phyloP scores from a whole-genome alignment of 73 alveolate genomes.

The Symbiodinium pilosum region DNA sequence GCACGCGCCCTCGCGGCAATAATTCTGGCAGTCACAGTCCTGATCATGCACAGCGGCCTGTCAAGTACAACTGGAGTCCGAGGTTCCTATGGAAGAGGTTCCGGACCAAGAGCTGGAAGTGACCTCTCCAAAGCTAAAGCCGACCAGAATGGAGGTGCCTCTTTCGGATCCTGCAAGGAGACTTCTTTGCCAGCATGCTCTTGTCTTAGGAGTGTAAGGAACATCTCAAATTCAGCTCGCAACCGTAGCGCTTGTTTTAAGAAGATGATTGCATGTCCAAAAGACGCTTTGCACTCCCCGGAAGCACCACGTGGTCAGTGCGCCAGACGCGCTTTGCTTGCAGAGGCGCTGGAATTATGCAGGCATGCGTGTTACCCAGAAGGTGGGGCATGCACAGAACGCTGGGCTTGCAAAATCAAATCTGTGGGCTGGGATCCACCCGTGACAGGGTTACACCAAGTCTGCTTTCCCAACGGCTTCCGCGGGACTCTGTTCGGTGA shows the following conservation, averaged over 20 bases:
- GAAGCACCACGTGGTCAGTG: too few species aligned
- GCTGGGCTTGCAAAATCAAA: too few species aligned
- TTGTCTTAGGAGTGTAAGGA: too few species aligned
- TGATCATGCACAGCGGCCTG: too few species aligned
- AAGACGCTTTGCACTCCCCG: too few species aligned
- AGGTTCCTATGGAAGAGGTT: constrained; percentile 85
- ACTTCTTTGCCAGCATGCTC: too few species aligned
- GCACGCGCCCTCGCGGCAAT: constrained; percentile 7
- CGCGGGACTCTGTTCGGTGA: constrained; percentile 82
- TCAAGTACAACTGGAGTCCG: background rate
- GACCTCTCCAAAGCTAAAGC: constrained; percentile 79
- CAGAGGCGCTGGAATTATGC: constrained; percentile 50
- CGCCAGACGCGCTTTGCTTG: too few species aligned
- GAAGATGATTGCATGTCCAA: too few species aligned
- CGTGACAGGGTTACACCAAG: constrained; percentile 57
- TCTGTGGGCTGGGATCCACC: background rate
- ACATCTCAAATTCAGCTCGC: too few species aligned
- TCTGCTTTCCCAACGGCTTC: constrained; percentile 72
- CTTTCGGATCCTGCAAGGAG: too few species aligned
- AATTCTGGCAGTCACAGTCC: too few species aligned
- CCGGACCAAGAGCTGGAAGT: constrained; percentile 91
- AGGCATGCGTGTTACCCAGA: constrained; percentile 80
- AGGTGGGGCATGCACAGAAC: background rate
- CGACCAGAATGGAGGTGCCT: constrained; percentile 57
- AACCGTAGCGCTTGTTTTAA: too few species aligned